Evolutionary conservation across 2,329 filamentous ascomycete genomes (phyloP).

Genomic region (Corynespora cassiicola): DNA sequence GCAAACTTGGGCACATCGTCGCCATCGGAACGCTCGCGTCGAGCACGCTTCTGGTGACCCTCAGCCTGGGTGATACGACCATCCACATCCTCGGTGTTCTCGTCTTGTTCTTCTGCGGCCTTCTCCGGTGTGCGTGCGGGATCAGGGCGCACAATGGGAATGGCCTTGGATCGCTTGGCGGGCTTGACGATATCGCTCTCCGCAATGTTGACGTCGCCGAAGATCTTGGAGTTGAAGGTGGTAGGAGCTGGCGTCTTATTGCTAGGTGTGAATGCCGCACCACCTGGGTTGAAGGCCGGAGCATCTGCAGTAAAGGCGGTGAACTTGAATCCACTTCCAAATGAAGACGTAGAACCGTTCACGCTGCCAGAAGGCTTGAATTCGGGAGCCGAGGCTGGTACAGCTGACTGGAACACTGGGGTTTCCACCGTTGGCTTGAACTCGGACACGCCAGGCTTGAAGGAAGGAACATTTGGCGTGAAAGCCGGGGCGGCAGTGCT

Average conservation of each 20-base stretch:
- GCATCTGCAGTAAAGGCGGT: conserved; percentile 75
- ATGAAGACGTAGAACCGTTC: conserved; percentile 19
- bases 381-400: conserved; percentile 32
- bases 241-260: conserved; percentile 28
- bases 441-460: conserved; percentile 72
- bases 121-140: conserved; percentile 51
- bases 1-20: conserved; percentile 81
- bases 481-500: conserved; percentile 76
- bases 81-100: conserved; percentile 61
- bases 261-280: conserved; percentile 26
- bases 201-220: conserved; percentile 58
- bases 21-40: conserved; percentile 68
- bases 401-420: conserved; percentile 29
- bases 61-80: conserved; percentile 69
- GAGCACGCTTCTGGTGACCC: conserved; percentile 77
- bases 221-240: conserved; percentile 41
- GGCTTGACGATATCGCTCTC: conserved; percentile 69
- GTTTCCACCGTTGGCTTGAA: conserved; percentile 66
- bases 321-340: conserved; percentile 66
- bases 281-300: conserved; percentile 67
- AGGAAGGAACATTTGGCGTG: conserved; percentile 77
- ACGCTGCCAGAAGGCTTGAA: conserved; percentile 46
- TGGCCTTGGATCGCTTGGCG: conserved; percentile 77
- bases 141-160: conserved; percentile 77
- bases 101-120: conserved; percentile 46